Percentiles rank a stretch among this genome's conserved stretches.
Evolutionary conservation across 73 alveolate genomes (phyloP).

Genomic region (Breviolum minutum): DNA sequence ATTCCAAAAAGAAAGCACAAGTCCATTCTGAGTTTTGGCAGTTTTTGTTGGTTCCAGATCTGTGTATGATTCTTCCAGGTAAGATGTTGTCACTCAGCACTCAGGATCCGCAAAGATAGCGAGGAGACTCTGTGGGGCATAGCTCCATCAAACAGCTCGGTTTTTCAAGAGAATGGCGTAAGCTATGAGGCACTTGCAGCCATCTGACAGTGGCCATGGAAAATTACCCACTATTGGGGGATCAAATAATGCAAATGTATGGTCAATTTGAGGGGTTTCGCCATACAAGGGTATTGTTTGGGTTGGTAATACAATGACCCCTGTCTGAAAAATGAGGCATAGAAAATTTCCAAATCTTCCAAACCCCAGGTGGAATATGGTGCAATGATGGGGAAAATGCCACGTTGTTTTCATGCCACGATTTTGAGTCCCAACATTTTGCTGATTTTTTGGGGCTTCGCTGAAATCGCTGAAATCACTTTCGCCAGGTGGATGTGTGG

Average conservation of each 20-base stretch:
- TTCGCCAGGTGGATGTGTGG: not conserved
- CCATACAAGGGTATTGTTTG: too few species aligned
- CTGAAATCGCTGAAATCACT: not conserved
- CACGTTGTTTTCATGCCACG: too few species aligned
- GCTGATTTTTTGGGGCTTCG: too few species aligned
- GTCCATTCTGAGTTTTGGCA: too few species aligned
- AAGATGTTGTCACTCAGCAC: too few species aligned
- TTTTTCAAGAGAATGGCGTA: constrained; percentile 19
- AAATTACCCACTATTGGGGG: not conserved
- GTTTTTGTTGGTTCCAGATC: too few species aligned
- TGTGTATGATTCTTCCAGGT: too few species aligned
- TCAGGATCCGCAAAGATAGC: constrained; percentile 10
- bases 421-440: too few species aligned
- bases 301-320: too few species aligned
- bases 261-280: not conserved
- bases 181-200: not conserved
- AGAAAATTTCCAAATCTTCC: not conserved
- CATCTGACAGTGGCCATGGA: not conserved
- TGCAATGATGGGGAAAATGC: not conserved
- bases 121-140: constrained; percentile 25
- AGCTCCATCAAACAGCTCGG: not conserved
- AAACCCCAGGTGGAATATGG: not conserved
- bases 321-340: not conserved
- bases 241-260: too few species aligned
- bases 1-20: too few species aligned